phyloP scores from a whole-genome alignment of 2,329 filamentous ascomycete genomes.

The Sclerotinia glacialis region DNA sequence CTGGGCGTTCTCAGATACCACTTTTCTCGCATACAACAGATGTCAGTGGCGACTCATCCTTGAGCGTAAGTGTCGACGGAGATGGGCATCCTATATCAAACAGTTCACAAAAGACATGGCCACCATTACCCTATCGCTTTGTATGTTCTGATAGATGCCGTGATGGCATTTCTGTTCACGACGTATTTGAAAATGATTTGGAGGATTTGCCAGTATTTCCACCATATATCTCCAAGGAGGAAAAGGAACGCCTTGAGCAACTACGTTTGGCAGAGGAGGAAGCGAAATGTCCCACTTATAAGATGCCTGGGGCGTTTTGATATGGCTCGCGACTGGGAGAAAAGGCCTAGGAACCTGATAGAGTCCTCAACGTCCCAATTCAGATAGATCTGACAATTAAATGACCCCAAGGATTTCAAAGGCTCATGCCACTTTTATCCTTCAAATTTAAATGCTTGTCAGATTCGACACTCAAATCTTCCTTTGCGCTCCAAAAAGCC shows the following conservation, averaged over 20 bases:
- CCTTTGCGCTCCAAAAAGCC: background rate
- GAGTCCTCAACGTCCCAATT: no score
- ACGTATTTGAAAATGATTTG: slow-evolving; percentile 12
- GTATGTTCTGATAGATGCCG: background rate
- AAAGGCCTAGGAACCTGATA: no score
- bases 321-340: no score
- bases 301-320: slow-evolving; percentile 10
- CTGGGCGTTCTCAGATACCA: background rate
- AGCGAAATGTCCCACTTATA: background rate
- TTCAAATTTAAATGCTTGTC: no score
- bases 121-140: slow-evolving; percentile 8
- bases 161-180: background rate
- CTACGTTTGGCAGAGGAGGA: slow-evolving; percentile 1
- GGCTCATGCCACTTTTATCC: no score
- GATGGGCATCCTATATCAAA: background rate
- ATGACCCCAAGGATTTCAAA: no score
- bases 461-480: no score
- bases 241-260: background rate
- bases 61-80: no score
- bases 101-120: background rate
- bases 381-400: no score
- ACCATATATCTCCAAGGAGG: background rate
- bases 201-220: background rate
- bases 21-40: background rate
- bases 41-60: background rate